Evolutionary conservation across 805 yeast genomes (phyloP).

Genomic region (Spathaspora girioi): DNA sequence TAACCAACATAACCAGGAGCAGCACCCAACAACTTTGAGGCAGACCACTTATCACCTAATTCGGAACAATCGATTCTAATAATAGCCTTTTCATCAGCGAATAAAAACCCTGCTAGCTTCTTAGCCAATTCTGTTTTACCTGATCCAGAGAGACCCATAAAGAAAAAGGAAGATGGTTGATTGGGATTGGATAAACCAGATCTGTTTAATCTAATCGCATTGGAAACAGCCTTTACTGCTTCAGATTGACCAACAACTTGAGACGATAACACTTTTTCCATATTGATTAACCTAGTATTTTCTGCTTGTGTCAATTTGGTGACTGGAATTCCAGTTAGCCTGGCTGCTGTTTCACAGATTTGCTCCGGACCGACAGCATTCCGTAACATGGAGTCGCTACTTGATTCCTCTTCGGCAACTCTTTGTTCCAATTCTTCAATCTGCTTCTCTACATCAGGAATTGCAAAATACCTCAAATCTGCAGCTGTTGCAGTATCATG

Average conservation of each 20-base stretch:
- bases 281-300: slow-evolving; percentile 85
- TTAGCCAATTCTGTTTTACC: slow-evolving; percentile 98
- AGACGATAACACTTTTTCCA: slow-evolving; percentile 81
- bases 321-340: slow-evolving; percentile 96
- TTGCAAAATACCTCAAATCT: slow-evolving; percentile 94
- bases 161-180: slow-evolving; percentile 93
- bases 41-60: slow-evolving; percentile 91
- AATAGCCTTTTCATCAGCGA: slow-evolving; percentile 95
- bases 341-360: slow-evolving; percentile 95
- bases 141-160: slow-evolving; percentile 93
- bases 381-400: slow-evolving; percentile 65
- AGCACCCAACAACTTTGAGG: slow-evolving; percentile 91
- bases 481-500: slow-evolving; percentile 93
- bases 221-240: slow-evolving; percentile 94
- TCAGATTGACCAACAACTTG: slow-evolving; percentile 94
- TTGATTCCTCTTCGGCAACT: slow-evolving; percentile 67
- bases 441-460: slow-evolving; percentile 81
- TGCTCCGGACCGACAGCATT: slow-evolving; percentile 91
- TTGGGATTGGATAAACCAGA: slow-evolving; percentile 95
- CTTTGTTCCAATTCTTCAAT: slow-evolving; percentile 71
- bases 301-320: slow-evolving; percentile 93
- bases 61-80: slow-evolving; percentile 98
- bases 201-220: slow-evolving; percentile 87
- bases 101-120: slow-evolving; percentile 92
- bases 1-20: slow-evolving; percentile 95